These are phyloP conservation scores for Pythium brachiatum DNA, from an alignment of 352 stramenopile genomes.

Conservation along the genomic window DNA sequence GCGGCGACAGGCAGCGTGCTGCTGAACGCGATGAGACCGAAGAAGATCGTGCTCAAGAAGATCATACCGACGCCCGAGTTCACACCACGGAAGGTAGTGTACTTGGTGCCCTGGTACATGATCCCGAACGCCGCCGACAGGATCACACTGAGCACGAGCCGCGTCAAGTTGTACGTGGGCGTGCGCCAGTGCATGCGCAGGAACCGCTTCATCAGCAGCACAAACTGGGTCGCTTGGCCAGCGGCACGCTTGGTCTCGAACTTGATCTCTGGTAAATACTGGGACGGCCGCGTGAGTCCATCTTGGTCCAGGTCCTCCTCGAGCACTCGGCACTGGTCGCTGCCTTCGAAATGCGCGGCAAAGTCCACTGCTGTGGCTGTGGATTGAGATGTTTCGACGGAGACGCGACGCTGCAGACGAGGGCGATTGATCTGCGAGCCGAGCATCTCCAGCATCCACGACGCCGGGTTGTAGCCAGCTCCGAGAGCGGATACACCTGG, in stretches of 20 bases:
- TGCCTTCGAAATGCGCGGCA: too few relatives aligned
- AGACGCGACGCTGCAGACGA: too few relatives aligned
- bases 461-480: conserved; percentile 32
- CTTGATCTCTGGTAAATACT: background rate
- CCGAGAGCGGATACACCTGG: conserved; percentile 31
- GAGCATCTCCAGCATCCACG: conserved; percentile 31
- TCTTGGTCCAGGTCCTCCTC: conserved; percentile 52
- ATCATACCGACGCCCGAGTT: conserved; percentile 51
- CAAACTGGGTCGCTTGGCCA: conserved; percentile 2
- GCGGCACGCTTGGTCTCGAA: conserved; percentile 10
- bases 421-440: conserved; percentile 16
- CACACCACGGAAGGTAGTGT: conserved; percentile 29
- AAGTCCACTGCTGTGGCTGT: too few relatives aligned
- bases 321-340: background rate
- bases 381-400: too few relatives aligned
- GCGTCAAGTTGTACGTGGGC: conserved; percentile 66
- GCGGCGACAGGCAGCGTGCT: conserved; percentile 15
- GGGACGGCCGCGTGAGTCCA: conserved; percentile 50
- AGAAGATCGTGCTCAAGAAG: conserved; percentile 68
- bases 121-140: conserved; percentile 49
- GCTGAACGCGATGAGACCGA: conserved; percentile 26
- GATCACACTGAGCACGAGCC: conserved; percentile 30
- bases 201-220: conserved; percentile 11
- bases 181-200: conserved; percentile 62
- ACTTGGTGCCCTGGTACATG: conserved; percentile 25